Percentiles rank a stretch among this genome's conserved stretches.
Conservation (phyloP, 2,329 filamentous ascomycete genomes). For the Aspergillus arachidicola region DNA sequence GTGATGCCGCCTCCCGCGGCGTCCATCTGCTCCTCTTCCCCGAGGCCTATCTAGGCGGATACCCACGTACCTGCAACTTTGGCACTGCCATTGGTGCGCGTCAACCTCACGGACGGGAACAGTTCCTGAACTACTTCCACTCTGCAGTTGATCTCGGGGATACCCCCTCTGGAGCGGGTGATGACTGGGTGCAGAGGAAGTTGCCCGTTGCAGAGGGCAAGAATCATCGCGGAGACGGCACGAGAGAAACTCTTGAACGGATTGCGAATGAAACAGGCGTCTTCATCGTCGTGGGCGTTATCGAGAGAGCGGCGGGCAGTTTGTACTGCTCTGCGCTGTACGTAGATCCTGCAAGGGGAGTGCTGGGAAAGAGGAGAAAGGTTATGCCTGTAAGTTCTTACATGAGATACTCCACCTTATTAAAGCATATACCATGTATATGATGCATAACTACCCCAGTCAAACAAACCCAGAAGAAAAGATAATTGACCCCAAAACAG, state of each 20-base stretch:
- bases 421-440: slow-evolving; percentile 5
- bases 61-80: slow-evolving; percentile 79
- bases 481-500: slow-evolving; percentile 32
- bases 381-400: slow-evolving; percentile 75
- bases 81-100: slow-evolving; percentile 74
- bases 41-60: slow-evolving; percentile 89
- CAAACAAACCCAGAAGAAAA: neutral
- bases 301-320: slow-evolving; percentile 79
- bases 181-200: slow-evolving; percentile 69
- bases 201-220: slow-evolving; percentile 56
- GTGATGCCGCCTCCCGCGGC: slow-evolving; percentile 61
- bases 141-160: slow-evolving; percentile 82
- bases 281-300: slow-evolving; percentile 76
- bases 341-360: slow-evolving; percentile 71
- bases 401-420: neutral
- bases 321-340: slow-evolving; percentile 84
- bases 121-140: slow-evolving; percentile 80
- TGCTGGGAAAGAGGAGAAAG: slow-evolving; percentile 84
- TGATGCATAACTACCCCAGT: neutral
- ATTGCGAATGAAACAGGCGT: slow-evolving; percentile 77
- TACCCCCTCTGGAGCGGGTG: slow-evolving; percentile 68
- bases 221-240: slow-evolving; percentile 69
- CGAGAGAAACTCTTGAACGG: slow-evolving; percentile 75
- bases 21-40: slow-evolving; percentile 81
- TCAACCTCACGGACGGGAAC: slow-evolving; percentile 70